Percentiles rank a stretch among this genome's conserved stretches.
phyloP scores from a whole-genome alignment of 305 asterid species.

The Galium porrigens region DNA sequence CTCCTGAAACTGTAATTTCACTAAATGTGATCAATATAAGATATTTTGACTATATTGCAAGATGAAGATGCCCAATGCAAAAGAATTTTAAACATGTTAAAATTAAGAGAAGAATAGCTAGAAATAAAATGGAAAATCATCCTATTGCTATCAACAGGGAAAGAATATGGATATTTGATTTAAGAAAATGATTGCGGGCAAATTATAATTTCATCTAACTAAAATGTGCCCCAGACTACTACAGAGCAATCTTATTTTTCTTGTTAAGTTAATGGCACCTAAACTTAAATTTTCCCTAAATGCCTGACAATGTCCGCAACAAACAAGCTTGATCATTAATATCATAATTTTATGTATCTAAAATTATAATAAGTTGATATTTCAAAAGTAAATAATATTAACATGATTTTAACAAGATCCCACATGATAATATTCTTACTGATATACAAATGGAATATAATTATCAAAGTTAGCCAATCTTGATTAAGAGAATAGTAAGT shows the following conservation, averaged over 20 bases:
- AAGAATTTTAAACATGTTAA: neutral
- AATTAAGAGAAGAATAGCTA: neutral
- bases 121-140: conserved; percentile 1
- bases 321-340: neutral
- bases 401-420: neutral
- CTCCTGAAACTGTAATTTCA: conserved; percentile 51
- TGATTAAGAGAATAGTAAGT: neutral
- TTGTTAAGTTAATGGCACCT: neutral
- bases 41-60: neutral
- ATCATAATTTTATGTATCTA: neutral
- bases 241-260: neutral
- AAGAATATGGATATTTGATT: neutral
- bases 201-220: neutral
- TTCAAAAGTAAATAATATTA: neutral
- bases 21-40: neutral
- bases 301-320: neutral
- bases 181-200: neutral
- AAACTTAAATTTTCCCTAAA: neutral
- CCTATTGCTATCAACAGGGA: neutral
- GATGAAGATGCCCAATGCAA: neutral
- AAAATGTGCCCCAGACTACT: neutral
- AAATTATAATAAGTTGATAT: neutral
- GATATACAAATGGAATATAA: neutral
- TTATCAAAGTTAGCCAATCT: neutral
- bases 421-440: neutral